Percentiles rank a stretch among this genome's conserved stretches.
These are phyloP conservation scores for Starmerella ratchasimensis DNA, from an alignment of 805 yeast species.

Conservation along the genomic window DNA sequence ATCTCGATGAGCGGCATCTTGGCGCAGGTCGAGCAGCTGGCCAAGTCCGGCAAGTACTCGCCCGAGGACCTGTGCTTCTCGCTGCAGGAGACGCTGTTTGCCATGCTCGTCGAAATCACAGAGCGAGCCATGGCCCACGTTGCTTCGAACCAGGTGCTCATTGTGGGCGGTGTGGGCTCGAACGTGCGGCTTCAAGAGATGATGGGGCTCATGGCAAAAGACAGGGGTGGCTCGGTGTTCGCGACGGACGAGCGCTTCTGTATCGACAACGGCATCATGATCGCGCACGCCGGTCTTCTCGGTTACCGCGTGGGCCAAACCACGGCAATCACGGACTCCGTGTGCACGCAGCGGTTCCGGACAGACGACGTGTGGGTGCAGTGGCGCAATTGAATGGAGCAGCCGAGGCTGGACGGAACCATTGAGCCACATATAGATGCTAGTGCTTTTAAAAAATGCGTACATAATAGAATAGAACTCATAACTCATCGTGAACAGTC, in stretches of 20 bases:
- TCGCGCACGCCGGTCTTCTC: conserved; percentile 91
- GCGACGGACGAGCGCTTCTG: conserved; percentile 97
- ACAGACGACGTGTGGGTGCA: conserved; percentile 84
- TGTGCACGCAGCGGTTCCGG: conserved; percentile 84
- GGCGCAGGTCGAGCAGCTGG: conserved; percentile 69
- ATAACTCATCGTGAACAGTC: no score
- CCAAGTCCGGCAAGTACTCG: conserved; percentile 34
- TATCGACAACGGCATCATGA: conserved; percentile 97
- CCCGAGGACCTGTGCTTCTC: conserved; percentile 86
- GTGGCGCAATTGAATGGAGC: conserved; percentile 87
- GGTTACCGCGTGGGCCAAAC: conserved; percentile 68
- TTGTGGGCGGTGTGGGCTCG: conserved; percentile 98
- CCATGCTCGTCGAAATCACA: conserved; percentile 95
- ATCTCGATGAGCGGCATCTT: conserved; percentile 90
- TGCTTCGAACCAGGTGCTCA: conserved; percentile 70
- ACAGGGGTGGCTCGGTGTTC: conserved; percentile 73
- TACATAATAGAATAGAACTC: no score
- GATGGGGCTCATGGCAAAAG: conserved; percentile 92
- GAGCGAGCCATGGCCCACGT: conserved; percentile 99
- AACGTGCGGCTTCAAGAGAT: conserved; percentile 81
- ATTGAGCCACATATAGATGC: no score
- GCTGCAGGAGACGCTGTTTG: conserved; percentile 79
- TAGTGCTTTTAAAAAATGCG: no score
- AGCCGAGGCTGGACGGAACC: no score
- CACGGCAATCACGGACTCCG: conserved; percentile 49